phyloP scores from a whole-genome alignment of 169 alveolate species.

The Eimeria necatrix region DNA sequence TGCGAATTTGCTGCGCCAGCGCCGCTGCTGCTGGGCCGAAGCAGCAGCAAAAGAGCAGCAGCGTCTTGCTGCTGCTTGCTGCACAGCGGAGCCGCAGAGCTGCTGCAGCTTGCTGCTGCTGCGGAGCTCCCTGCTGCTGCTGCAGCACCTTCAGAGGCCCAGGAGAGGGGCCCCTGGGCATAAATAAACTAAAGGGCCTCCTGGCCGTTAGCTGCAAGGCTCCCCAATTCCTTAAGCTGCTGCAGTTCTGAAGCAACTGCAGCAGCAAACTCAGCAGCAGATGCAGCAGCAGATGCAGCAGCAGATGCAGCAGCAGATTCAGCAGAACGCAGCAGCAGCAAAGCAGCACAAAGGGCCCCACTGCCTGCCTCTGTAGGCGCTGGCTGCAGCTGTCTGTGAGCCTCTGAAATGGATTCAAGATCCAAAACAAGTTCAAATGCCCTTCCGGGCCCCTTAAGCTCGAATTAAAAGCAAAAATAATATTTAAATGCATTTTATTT shows the following conservation, averaged over 20 bases:
- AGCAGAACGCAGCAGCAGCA: constrained; percentile 15
- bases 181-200: too few species aligned
- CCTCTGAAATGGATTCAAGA: not conserved
- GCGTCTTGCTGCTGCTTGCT: too few species aligned
- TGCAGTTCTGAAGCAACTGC: not conserved
- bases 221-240: too few species aligned
- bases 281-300: not conserved
- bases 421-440: not conserved
- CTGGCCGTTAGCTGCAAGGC: too few species aligned
- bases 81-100: not conserved
- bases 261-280: not conserved
- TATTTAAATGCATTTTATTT: too few species aligned
- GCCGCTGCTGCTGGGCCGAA: not conserved
- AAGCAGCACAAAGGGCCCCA: not conserved
- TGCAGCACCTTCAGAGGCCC: too few species aligned
- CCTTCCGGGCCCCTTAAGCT: not conserved
- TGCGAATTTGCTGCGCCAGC: not conserved
- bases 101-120: too few species aligned
- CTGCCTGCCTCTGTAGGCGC: not conserved
- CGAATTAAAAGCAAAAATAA: not conserved
- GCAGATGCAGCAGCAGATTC: constrained; percentile 19
- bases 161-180: too few species aligned
- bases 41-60: not conserved
- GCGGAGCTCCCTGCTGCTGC: too few species aligned
- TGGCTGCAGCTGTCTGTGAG: not conserved